Evolutionary conservation across 2,329 filamentous ascomycete genomes (phyloP).

Genomic region (Beauveria pseudobassiana): DNA sequence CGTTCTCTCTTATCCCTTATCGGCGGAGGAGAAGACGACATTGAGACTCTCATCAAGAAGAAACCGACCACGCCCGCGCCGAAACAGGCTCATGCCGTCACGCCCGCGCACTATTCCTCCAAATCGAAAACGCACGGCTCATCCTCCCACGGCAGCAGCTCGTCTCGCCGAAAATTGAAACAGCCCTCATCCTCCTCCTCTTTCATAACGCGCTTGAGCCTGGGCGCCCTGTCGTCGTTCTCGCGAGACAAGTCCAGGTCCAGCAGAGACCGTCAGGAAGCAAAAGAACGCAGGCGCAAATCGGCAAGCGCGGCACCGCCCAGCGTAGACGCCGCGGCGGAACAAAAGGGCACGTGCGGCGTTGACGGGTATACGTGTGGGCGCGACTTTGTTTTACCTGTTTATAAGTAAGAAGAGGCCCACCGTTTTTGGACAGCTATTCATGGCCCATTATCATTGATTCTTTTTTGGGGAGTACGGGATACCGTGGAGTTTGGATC

Average conservation of each 20-base stretch:
- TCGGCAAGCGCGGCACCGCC: neutral
- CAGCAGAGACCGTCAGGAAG: conserved; percentile 5
- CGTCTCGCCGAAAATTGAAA: neutral
- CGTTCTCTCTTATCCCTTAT: conserved; percentile 10
- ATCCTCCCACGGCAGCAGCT: neutral
- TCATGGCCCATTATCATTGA: no score
- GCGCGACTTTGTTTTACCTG: conserved; percentile 53
- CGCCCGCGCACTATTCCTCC: neutral
- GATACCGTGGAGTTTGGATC: neutral
- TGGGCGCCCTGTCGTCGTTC: neutral
- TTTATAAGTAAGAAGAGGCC: conserved; percentile 22
- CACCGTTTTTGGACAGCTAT: neutral
- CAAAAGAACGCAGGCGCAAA: conserved; percentile 4
- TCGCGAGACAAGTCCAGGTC: neutral
- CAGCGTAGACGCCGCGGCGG: neutral
- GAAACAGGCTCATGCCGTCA: neutral
- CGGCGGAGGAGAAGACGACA: conserved; percentile 3
- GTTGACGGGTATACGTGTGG: conserved; percentile 48
- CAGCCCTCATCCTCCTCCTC: neutral
- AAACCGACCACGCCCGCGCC: neutral
- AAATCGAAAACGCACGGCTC: neutral
- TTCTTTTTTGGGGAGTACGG: neutral
- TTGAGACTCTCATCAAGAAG: neutral
- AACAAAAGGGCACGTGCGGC: conserved; percentile 45
- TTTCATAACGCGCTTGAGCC: neutral